Evolutionary conservation across 163 green algal genomes (phyloP).

Genomic region (Chlamydomonas reinhardtii): DNA sequence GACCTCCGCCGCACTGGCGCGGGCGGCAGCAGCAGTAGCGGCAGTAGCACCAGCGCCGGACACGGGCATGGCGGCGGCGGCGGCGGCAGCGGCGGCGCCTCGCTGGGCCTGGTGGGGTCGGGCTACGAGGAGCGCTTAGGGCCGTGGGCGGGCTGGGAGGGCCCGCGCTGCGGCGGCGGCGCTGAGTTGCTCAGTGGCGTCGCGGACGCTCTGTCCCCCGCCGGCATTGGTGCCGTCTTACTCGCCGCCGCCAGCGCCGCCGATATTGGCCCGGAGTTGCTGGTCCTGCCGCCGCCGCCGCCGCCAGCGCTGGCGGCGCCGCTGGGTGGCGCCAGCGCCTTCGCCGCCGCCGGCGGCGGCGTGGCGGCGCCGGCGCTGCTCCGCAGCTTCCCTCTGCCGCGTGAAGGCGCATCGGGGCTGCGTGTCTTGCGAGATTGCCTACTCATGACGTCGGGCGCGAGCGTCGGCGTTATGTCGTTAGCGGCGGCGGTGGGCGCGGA

Average conservation of each 20-base stretch:
- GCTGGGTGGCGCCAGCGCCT: not conserved
- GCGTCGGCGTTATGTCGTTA: constrained; percentile 25
- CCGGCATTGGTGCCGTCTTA: constrained; percentile 7
- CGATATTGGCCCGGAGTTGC: not conserved
- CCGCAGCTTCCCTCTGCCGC: not conserved
- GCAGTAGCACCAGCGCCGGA: not conserved
- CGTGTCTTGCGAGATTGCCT: constrained; percentile 33
- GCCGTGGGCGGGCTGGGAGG: constrained; percentile 28
- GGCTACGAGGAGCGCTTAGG: constrained; percentile 27
- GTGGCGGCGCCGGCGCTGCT: constrained; percentile 26
- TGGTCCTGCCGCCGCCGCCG: not conserved
- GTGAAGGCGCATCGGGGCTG: not conserved
- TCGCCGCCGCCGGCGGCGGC: not conserved
- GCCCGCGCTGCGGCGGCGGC: not conserved
- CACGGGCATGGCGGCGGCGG: not conserved
- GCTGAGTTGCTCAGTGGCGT: constrained; percentile 10
- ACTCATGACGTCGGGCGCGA: constrained; percentile 37
- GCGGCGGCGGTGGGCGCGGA: not conserved
- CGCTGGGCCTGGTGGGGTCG: not conserved
- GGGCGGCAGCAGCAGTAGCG: not conserved
- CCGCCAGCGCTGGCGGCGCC: not conserved
- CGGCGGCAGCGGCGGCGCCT: not conserved
- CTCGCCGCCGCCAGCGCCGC: not conserved
- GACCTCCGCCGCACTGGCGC: not conserved
- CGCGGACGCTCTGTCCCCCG: constrained; percentile 28